Evolutionary conservation across 306 rosid species (phyloP).

Genomic region (Cucurbita moschata): DNA sequence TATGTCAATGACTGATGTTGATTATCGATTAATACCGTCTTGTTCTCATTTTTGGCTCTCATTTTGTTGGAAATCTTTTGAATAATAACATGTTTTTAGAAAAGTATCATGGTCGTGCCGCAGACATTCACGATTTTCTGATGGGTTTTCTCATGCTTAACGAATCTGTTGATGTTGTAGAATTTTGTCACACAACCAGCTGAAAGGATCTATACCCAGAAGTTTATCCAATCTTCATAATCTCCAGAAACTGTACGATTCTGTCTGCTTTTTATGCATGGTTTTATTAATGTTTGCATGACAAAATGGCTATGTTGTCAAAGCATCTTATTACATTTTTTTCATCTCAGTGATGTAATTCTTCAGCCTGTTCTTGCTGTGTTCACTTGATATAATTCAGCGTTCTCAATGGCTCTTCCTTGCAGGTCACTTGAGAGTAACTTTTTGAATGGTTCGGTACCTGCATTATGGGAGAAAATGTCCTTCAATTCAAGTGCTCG

Average conservation of each 20-base stretch:
- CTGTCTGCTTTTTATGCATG: not conserved
- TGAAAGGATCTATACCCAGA: constrained; percentile 53
- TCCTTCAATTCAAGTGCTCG: constrained; percentile 22
- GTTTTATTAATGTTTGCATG: not conserved
- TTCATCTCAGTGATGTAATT: not conserved
- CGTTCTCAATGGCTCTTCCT: constrained; percentile 10
- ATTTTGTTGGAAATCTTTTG: not conserved
- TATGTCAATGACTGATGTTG: constrained; percentile 17
- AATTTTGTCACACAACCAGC: constrained; percentile 42
- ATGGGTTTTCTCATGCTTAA: not conserved
- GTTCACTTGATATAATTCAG: constrained; percentile 1
- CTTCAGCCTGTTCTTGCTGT: not conserved
- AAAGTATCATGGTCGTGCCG: not conserved
- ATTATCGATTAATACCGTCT: not conserved
- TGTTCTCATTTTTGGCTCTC: not conserved
- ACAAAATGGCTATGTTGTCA: not conserved
- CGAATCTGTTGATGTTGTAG: constrained; percentile 25
- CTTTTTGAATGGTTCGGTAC: constrained; percentile 34
- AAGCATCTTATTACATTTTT: not conserved
- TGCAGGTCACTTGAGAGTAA: constrained; percentile 46
- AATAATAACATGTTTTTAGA: not conserved
- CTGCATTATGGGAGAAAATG: constrained; percentile 36
- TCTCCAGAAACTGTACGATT: constrained; percentile 65
- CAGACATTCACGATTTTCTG: not conserved
- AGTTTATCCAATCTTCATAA: constrained; percentile 36